Evolutionary conservation across 768 basidiomycete genomes (phyloP).

Genomic region (Termitomyces sp.): DNA sequence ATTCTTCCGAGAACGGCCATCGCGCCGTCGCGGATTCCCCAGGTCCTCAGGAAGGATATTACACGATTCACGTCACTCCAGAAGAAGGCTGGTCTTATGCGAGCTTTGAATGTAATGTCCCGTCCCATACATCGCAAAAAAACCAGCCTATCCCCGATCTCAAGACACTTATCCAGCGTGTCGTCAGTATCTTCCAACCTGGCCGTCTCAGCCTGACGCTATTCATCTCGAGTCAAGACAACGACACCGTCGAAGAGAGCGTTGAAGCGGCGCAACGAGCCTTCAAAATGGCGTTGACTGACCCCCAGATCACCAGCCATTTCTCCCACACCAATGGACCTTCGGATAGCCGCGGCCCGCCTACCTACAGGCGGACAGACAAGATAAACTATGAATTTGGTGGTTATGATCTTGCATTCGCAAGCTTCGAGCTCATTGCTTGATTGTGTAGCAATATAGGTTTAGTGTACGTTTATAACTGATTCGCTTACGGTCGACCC

Average conservation of each 20-base stretch:
- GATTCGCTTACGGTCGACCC: not conserved
- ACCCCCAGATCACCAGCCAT: constrained; percentile 7
- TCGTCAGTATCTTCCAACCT: constrained; percentile 92
- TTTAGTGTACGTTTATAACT: not conserved
- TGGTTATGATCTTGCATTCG: constrained; percentile 87
- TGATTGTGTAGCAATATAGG: constrained; percentile 8
- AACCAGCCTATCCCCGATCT: constrained; percentile 60
- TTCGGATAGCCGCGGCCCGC: constrained; percentile 1
- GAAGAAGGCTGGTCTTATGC: constrained; percentile 99
- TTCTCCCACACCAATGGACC: not conserved
- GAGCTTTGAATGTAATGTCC: constrained; percentile 98
- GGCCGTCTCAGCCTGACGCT: constrained; percentile 81
- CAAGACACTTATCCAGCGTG: constrained; percentile 77
- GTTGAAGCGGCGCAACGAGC: constrained; percentile 72
- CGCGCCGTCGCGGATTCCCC: not conserved
- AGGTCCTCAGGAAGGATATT: constrained; percentile 79
- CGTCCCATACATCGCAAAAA: constrained; percentile 33
- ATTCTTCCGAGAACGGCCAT: not conserved
- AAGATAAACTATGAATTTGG: constrained; percentile 99
- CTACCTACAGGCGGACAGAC: constrained; percentile 78
- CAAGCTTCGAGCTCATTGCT: constrained; percentile 62
- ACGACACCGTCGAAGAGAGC: constrained; percentile 46
- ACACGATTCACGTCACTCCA: constrained; percentile 97
- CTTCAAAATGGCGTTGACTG: constrained; percentile 63
- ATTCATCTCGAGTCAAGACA: constrained; percentile 75